Conservation (phyloP, 192 early-diverging fungal genomes). For the Radiomyces spectabilis region DNA sequence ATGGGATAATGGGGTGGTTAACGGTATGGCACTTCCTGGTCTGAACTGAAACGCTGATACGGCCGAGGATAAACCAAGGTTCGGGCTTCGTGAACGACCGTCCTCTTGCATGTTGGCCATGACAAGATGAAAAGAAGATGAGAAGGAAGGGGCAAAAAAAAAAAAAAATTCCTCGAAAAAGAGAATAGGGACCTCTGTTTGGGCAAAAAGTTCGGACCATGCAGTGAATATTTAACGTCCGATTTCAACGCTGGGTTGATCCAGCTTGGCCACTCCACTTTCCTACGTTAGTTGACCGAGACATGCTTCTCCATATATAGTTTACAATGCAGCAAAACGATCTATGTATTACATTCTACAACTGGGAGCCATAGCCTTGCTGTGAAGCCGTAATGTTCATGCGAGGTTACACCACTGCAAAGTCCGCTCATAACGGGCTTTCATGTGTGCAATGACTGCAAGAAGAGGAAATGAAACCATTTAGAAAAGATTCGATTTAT, state of each 20-base stretch:
- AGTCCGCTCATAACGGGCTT: neutral
- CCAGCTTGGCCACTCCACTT: neutral
- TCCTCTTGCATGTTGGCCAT: neutral
- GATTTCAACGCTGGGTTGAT: no score
- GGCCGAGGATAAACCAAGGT: constrained; percentile 8
- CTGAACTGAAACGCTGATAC: constrained; percentile 20
- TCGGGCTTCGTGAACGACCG: neutral
- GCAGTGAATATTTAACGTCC: no score
- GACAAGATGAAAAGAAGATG: neutral
- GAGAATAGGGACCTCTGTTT: neutral
- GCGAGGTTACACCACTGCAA: neutral
- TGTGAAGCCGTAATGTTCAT: neutral
- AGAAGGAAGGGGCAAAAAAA: neutral
- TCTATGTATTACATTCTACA: neutral
- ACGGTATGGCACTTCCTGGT: neutral
- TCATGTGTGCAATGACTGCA: neutral
- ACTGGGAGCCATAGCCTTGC: neutral
- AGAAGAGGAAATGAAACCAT: no score
- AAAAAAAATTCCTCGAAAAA: neutral
- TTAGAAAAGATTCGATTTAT: no score
- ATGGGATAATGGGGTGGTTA: neutral
- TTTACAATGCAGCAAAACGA: neutral
- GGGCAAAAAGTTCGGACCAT: neutral
- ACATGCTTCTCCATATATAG: neutral
- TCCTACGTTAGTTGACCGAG: neutral